These are phyloP conservation scores for Toxicodendron radicans DNA, from an alignment of 345 rosid genomes.

Conservation along the genomic window DNA sequence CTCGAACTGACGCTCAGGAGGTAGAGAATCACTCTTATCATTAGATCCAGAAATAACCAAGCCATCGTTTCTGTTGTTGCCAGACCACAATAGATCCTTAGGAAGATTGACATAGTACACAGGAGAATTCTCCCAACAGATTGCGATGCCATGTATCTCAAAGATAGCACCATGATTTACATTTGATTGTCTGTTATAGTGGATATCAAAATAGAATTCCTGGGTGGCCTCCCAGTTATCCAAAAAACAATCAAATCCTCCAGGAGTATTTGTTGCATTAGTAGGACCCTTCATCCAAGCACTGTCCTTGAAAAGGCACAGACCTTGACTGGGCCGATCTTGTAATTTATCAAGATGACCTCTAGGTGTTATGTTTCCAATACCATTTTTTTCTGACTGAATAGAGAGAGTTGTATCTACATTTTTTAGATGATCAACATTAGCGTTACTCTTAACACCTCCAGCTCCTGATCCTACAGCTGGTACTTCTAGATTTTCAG, in stretches of 20 bases:
- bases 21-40: slow-evolving; percentile 32
- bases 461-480: slow-evolving; percentile 32
- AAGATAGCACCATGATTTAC: slow-evolving; percentile 45
- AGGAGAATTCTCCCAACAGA: slow-evolving; percentile 87
- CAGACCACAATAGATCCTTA: slow-evolving; percentile 62
- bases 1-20: slow-evolving; percentile 42
- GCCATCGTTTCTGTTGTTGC: slow-evolving; percentile 38
- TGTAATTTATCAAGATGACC: slow-evolving; percentile 19
- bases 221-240: slow-evolving; percentile 61
- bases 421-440: slow-evolving; percentile 24
- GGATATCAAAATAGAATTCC: slow-evolving; percentile 89
- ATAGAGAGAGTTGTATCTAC: slow-evolving; percentile 16
- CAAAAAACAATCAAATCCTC: slow-evolving; percentile 92
- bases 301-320: slow-evolving; percentile 32
- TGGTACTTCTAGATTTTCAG: slow-evolving; percentile 29
- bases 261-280: slow-evolving; percentile 55
- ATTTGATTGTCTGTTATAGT: slow-evolving; percentile 61
- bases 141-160: slow-evolving; percentile 87
- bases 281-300: slow-evolving; percentile 66
- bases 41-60: slow-evolving; percentile 32
- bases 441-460: slow-evolving; percentile 20
- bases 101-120: slow-evolving; percentile 81
- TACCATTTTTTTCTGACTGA: slow-evolving; percentile 23
- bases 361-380: slow-evolving; percentile 20
- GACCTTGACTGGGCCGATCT: slow-evolving; percentile 20